A percentile compares a stretch with the other conserved stretches of the same genome.
phyloP scores from a whole-genome alignment of 441 rosid species.

The Pelargonium cotyledonis region DNA sequence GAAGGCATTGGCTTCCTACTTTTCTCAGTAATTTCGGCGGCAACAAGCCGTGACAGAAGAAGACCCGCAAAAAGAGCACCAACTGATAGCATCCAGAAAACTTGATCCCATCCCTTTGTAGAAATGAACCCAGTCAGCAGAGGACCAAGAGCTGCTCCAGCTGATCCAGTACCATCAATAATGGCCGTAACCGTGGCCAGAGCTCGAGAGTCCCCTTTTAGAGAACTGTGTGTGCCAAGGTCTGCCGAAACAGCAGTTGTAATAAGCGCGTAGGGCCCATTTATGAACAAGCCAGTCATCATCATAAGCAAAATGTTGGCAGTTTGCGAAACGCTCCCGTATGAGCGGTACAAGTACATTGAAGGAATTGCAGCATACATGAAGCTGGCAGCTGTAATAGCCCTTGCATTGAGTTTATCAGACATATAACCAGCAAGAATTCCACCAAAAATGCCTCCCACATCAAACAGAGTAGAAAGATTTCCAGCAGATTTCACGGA shows the following conservation, averaged over 20 bases:
- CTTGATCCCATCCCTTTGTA: slow-evolving; percentile 8
- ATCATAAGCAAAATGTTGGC: slow-evolving; percentile 76
- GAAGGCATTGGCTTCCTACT: background rate
- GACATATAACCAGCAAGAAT: slow-evolving; percentile 80
- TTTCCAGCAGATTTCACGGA: slow-evolving; percentile 93
- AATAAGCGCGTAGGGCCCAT: slow-evolving; percentile 36
- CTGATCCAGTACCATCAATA: slow-evolving; percentile 89
- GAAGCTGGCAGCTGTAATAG: slow-evolving; percentile 46
- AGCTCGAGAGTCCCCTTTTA: slow-evolving; percentile 83
- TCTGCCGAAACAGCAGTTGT: background rate
- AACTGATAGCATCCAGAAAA: slow-evolving; percentile 19
- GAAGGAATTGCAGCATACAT: slow-evolving; percentile 57
- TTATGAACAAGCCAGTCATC: slow-evolving; percentile 77
- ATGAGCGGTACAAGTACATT: slow-evolving; percentile 35
- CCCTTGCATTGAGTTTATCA: slow-evolving; percentile 73
- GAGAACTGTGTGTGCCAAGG: slow-evolving; percentile 79
- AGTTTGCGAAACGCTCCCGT: slow-evolving; percentile 54
- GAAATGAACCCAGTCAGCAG: slow-evolving; percentile 19
- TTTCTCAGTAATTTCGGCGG: slow-evolving; percentile 13
- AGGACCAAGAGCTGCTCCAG: slow-evolving; percentile 79
- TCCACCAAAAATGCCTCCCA: slow-evolving; percentile 64
- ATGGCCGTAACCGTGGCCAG: slow-evolving; percentile 93
- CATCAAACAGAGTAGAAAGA: slow-evolving; percentile 54
- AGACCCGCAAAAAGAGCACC: slow-evolving; percentile 20
- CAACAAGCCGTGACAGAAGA: slow-evolving; percentile 19